phyloP scores from a whole-genome alignment of 805 yeast species.

The Candida nonsorbophila region DNA sequence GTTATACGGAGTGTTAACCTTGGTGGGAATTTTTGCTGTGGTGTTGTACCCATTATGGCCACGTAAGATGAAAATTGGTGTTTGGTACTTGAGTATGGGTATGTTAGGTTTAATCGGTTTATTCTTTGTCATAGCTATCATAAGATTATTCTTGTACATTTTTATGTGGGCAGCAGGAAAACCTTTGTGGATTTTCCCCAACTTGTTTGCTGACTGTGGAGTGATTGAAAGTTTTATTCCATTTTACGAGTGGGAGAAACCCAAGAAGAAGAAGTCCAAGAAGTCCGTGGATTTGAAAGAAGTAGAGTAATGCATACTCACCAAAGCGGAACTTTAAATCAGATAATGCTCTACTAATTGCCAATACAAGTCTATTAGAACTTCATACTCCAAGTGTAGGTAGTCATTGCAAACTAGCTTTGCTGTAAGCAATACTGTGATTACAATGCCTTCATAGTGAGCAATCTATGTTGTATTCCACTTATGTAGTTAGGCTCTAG shows the following conservation, averaged over 20 bases:
- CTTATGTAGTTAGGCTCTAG: no score
- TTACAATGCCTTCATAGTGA: no score
- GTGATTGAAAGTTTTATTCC: slow-evolving; percentile 90
- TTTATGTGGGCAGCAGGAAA: slow-evolving; percentile 54
- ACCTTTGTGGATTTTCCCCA: slow-evolving; percentile 96
- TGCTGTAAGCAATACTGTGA: no score
- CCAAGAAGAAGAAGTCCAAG: slow-evolving; percentile 24
- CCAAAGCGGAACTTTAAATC: neutral
- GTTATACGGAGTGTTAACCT: slow-evolving; percentile 58
- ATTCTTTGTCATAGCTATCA: slow-evolving; percentile 73
- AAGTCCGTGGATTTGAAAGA: slow-evolving; percentile 34
- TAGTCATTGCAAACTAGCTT: no score
- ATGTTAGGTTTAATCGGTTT: slow-evolving; percentile 66
- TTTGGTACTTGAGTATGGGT: slow-evolving; percentile 83
- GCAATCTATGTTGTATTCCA: no score
- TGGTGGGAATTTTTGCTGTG: slow-evolving; percentile 57
- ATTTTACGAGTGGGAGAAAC: slow-evolving; percentile 74
- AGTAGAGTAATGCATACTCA: no score
- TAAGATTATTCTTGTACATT: slow-evolving; percentile 67
- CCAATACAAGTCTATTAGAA: no score
- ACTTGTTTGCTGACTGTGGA: slow-evolving; percentile 92
- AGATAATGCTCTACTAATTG: neutral
- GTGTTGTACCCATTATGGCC: slow-evolving; percentile 97
- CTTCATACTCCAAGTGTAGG: no score
- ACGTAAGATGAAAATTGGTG: slow-evolving; percentile 76